Evolutionary conservation across 768 basidiomycete species (phyloP), one percentile per base, ranked within the genome.

Genomic region (Omphalotus guepiniiformis): DNA sequence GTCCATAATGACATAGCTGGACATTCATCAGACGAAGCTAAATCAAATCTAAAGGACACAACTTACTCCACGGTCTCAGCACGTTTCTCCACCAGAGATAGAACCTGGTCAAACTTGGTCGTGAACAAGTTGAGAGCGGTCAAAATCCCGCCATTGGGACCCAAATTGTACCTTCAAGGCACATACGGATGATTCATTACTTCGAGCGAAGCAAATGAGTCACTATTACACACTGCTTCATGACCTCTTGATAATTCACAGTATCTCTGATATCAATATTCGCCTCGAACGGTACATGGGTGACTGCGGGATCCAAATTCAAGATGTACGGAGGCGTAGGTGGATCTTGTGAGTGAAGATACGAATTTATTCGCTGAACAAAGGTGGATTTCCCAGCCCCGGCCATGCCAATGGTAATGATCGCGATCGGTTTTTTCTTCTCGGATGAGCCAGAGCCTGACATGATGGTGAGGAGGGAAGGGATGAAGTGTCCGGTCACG

Each of bases 231-330:
- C 74, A 96, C 93, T 97, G 93, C 79, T 96, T 94, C 96, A 99
- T 99, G 57, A 99, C 95, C 67, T 99, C 88, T 54, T 87, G 81
- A 67, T 98, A 99, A 63, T 98, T 88, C 18, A 99, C 83, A 9
- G 96, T 99, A 65, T 99, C 96, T 52, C 96, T 72, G 42, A 99
- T 98, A 64, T 99, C 96, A 51, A 99, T 97, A 63, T 98, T 98
- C 22, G 94, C 83, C 50, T 93, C 91, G 61, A 93, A 99, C 2
- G 94, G 92, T 32, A 93, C 75, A 49, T 85, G 85, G 6, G 88
- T 76, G 2, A 98, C 95, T 1, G 96, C 96, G 5, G 96, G 96
- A 65, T 99, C 96, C 51, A 99, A 85, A 63, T 99, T 99, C 64
- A 99, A 78, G 62, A 97, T 85, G 66, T 99, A 99, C 0, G 96